Evolutionary conservation across 805 yeast genomes (phyloP).

Genomic region (Vanderwaltozyma tropicalis): DNA sequence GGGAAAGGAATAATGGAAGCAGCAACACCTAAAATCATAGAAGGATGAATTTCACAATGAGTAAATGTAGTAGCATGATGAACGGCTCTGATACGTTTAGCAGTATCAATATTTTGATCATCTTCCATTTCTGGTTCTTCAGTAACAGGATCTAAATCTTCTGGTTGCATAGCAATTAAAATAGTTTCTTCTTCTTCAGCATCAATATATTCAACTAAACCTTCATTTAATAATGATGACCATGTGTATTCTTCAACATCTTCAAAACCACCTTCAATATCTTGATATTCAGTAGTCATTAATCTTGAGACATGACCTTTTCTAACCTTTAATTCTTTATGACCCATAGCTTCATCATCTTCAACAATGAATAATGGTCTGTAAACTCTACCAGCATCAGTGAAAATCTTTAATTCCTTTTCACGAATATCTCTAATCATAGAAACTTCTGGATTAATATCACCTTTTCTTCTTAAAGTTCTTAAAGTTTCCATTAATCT

Average conservation of each 20-base stretch:
- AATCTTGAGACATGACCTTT: slow-evolving; percentile 76
- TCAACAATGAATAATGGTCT: slow-evolving; percentile 92
- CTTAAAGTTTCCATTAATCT: slow-evolving; percentile 83
- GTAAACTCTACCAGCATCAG: slow-evolving; percentile 98
- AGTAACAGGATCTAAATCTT: slow-evolving; percentile 66
- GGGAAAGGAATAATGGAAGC: slow-evolving; percentile 99
- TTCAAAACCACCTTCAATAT: slow-evolving; percentile 39
- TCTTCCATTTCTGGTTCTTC: slow-evolving; percentile 39
- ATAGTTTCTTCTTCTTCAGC: slow-evolving; percentile 99
- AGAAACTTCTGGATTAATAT: slow-evolving; percentile 91
- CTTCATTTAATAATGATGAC: slow-evolving; percentile 72
- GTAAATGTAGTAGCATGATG: slow-evolving; percentile 78
- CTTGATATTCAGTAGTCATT: slow-evolving; percentile 51
- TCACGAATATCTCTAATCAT: slow-evolving; percentile 95
- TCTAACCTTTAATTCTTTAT: slow-evolving; percentile 62
- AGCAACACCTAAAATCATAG: slow-evolving; percentile 97
- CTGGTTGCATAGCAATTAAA: slow-evolving; percentile 98
- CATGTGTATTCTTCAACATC: slow-evolving; percentile 64
- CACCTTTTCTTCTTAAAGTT: slow-evolving; percentile 87
- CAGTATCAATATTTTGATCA: slow-evolving; percentile 37
- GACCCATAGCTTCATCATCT: slow-evolving; percentile 61
- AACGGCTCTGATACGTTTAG: slow-evolving; percentile 73
- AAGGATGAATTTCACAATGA: slow-evolving; percentile 97
- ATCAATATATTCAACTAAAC: slow-evolving; percentile 92
- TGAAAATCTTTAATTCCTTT: slow-evolving; percentile 88